Percentiles rank a stretch among this genome's conserved stretches.
Conservation (phyloP, 352 stramenopile genomes). For the Peronospora destructor region DNA sequence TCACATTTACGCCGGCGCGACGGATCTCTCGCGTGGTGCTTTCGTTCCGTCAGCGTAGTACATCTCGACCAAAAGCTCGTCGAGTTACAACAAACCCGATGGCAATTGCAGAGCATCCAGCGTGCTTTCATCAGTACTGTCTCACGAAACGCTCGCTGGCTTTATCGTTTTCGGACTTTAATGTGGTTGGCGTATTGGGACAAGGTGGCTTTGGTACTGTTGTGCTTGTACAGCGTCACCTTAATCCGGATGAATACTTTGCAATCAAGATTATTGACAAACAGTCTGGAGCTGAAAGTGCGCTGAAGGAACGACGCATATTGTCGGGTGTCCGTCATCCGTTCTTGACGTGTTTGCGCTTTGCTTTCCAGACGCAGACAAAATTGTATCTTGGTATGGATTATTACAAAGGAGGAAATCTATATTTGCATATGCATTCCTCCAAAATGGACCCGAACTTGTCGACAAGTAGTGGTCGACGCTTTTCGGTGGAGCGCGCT, state of each 20-base stretch:
- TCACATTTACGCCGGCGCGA: conserved; percentile 76
- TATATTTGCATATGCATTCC: conserved; percentile 86
- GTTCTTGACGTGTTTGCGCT: conserved; percentile 75
- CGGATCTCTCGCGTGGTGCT: conserved; percentile 80
- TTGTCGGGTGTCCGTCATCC: conserved; percentile 69
- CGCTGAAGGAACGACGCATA: conserved; percentile 71
- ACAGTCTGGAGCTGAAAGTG: conserved; percentile 63
- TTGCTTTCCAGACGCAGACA: conserved; percentile 82
- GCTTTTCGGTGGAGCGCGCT: conserved; percentile 58
- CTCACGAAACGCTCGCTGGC: conserved; percentile 76
- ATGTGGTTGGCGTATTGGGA: conserved; percentile 77
- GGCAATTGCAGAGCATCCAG: conserved; percentile 63
- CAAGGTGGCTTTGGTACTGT: conserved; percentile 77
- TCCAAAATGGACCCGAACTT: conserved; percentile 75
- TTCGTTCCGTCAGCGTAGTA: conserved; percentile 65
- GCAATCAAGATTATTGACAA: conserved; percentile 88
- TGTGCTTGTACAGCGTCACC: conserved; percentile 71
- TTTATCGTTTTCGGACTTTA: conserved; percentile 80
- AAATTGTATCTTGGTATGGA: conserved; percentile 78
- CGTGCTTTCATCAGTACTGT: conserved; percentile 79
- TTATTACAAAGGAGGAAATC: conserved; percentile 81
- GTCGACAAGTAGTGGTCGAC: conserved; percentile 60
- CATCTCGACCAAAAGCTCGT: conserved; percentile 33
- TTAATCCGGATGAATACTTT: conserved; percentile 75
- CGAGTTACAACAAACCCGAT: conserved; percentile 70